These are phyloP conservation scores for Sisymbrium irio DNA, from an alignment of 345 rosid species.

Conservation along the genomic window DNA sequence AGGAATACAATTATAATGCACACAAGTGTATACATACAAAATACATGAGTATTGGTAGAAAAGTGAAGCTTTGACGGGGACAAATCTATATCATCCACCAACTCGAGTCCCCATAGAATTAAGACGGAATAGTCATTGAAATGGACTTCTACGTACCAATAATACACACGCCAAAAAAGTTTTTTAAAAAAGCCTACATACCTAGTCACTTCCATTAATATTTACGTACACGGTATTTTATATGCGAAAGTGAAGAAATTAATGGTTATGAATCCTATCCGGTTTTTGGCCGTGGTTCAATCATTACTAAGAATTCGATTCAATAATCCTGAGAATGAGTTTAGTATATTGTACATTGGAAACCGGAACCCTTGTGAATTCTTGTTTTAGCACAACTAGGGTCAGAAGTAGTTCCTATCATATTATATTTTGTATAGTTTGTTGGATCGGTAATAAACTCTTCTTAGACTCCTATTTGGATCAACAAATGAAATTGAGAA, in stretches of 20 bases:
- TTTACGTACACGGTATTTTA: not conserved
- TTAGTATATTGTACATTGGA: not conserved
- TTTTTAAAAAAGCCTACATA: not conserved
- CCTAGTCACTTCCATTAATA: not conserved
- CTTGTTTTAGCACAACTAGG: not conserved
- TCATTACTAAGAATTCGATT: not conserved
- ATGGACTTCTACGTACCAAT: constrained; percentile 14
- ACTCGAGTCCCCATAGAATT: constrained; percentile 11
- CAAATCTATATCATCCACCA: constrained; percentile 24
- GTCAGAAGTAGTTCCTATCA: not conserved
- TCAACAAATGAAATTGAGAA: too few relatives aligned
- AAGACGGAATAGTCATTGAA: not conserved
- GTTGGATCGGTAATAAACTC: too few relatives aligned
- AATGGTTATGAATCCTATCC: not conserved
- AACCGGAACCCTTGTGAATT: not conserved
- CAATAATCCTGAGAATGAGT: not conserved
- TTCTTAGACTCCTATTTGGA: too few relatives aligned
- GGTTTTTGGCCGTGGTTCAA: not conserved
- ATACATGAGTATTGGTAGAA: not conserved
- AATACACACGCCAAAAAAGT: not conserved
- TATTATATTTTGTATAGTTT: not conserved
- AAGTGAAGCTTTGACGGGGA: constrained; percentile 14
- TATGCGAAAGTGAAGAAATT: not conserved
- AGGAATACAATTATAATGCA: constrained; percentile 1
- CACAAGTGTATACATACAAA: constrained; percentile 6